Evolutionary conservation across 73 alveolate species (phyloP).

Genomic region (Symbiodinium natans): DNA sequence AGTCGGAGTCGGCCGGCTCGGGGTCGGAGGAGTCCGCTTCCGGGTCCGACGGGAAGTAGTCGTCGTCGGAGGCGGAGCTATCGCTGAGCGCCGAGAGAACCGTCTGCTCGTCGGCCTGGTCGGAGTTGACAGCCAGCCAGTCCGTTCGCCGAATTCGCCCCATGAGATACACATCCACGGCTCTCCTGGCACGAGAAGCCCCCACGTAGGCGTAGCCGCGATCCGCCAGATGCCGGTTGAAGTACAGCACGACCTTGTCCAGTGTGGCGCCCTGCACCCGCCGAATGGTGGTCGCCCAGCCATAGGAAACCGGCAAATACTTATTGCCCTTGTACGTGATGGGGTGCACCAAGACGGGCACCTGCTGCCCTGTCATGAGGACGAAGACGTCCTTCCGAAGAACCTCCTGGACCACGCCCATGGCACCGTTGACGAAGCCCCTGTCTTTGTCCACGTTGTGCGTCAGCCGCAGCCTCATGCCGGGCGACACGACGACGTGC

Average conservation of each 20-base stretch:
- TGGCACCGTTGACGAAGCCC: conserved; percentile 37
- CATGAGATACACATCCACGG: neutral
- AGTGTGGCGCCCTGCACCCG: conserved; percentile 6
- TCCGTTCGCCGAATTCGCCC: neutral
- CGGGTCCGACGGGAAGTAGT: too few relatives aligned
- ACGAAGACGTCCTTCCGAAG: neutral
- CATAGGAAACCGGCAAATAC: conserved; percentile 1
- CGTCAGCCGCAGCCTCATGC: conserved; percentile 44
- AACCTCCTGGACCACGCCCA: neutral
- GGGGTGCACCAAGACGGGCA: conserved; percentile 31
- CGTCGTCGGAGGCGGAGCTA: too few relatives aligned
- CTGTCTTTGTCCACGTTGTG: conserved; percentile 41
- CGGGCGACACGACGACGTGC: neutral
- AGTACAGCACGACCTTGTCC: neutral
- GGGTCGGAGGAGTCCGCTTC: too few relatives aligned
- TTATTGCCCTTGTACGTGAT: neutral
- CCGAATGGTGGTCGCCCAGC: neutral
- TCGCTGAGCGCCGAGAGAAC: too few relatives aligned
- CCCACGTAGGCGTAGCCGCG: too few relatives aligned
- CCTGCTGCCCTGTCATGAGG: neutral
- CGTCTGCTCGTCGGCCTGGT: too few relatives aligned
- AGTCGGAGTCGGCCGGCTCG: too few relatives aligned
- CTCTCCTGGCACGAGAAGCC: neutral
- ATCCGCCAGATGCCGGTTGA: neutral
- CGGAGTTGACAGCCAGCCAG: conserved; percentile 17